Evolutionary conservation across 345 rosid genomes (phyloP), one percentile per base, ranked within the genome.

Genomic region (Microthlaspi erraticum): DNA sequence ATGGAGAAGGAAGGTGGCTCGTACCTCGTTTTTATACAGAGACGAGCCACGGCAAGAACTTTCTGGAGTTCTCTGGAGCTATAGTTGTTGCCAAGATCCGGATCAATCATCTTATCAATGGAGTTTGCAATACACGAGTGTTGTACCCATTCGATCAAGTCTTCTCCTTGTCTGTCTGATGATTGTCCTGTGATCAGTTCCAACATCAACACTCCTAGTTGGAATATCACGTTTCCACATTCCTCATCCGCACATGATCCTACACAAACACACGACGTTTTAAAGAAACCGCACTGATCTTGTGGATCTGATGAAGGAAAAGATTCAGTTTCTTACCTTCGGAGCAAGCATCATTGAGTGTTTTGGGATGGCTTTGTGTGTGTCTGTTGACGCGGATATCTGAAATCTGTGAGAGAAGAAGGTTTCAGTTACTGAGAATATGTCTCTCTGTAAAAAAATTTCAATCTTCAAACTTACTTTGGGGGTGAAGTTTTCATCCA

Each of bases 111-210:
- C 60, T 81, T 87, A 32, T 86, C 83, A 6, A 89, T 82, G 5
- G 96, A 91, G 66, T 79, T 85, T 51, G 86, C 72, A 8, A 84
- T 68, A 56, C 85, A 79, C 23, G 89, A 78, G 72, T 84, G 90
- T 73, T 83, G 90, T 49, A 91, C 86, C 99, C 99, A 91, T 62
- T 94, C 82, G 73, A 91, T 78, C 76, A 91, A 58, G 72, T 83
- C 86, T 0, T 72, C 68, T 6, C 81, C 84, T 51, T 83, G 94
- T 51, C 81, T 72, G 32, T 85, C 95, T 0, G 99, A 86, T 61
- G 96, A 89, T 62, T 88, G 95, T 13, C 99, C 99, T 1, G 99
- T 91, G 71, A 94, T 66, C 37, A 94, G 84, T 81, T 91, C 99
- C 73, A 91, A 61, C 70, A 94, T 84, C 73, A 89, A 83, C 70